phyloP scores from a whole-genome alignment of 495 filamentous ascomycete genomes.

The Aspergillus bertholletiae region DNA sequence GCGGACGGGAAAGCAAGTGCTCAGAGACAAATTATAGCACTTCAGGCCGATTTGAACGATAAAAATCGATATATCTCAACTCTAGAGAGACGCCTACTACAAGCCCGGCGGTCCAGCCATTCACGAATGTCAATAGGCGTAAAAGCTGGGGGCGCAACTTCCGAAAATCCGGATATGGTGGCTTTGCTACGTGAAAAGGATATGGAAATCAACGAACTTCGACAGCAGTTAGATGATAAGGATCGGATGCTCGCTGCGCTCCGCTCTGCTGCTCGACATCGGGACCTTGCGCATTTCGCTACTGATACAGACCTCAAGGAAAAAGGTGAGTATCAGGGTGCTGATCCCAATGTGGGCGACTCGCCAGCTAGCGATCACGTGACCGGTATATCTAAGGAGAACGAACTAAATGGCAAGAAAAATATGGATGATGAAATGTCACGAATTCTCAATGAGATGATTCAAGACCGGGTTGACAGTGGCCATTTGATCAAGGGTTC shows the following conservation, averaged over 20 bases:
- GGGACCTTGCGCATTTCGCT: conserved; percentile 74
- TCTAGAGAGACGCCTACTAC: conserved; percentile 84
- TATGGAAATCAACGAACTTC: conserved; percentile 85
- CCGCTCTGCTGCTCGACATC: conserved; percentile 79
- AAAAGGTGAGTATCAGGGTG: conserved; percentile 23
- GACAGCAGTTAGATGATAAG: conserved; percentile 90
- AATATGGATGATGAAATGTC: conserved; percentile 89
- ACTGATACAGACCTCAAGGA: conserved; percentile 36
- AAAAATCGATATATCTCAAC: conserved; percentile 96
- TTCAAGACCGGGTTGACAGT: conserved; percentile 75
- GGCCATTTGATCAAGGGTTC: conserved; percentile 59
- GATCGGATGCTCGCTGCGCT: conserved; percentile 89
- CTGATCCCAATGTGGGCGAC: background rate
- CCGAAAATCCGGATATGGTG: conserved; percentile 65
- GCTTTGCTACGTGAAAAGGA: conserved; percentile 82
- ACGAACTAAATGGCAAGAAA: conserved; percentile 50
- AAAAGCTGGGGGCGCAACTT: conserved; percentile 54
- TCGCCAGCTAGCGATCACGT: conserved; percentile 2
- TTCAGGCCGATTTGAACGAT: conserved; percentile 90
- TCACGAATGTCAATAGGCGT: conserved; percentile 73
- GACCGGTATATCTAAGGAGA: conserved; percentile 20
- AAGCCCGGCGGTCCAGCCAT: conserved; percentile 87
- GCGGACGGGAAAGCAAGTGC: conserved; percentile 83
- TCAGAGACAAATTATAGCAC: conserved; percentile 74
- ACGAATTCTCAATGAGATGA: conserved; percentile 90